These are phyloP conservation scores for Phytopythium delawarense DNA, from an alignment of 352 stramenopile species.

Conservation along the genomic window DNA sequence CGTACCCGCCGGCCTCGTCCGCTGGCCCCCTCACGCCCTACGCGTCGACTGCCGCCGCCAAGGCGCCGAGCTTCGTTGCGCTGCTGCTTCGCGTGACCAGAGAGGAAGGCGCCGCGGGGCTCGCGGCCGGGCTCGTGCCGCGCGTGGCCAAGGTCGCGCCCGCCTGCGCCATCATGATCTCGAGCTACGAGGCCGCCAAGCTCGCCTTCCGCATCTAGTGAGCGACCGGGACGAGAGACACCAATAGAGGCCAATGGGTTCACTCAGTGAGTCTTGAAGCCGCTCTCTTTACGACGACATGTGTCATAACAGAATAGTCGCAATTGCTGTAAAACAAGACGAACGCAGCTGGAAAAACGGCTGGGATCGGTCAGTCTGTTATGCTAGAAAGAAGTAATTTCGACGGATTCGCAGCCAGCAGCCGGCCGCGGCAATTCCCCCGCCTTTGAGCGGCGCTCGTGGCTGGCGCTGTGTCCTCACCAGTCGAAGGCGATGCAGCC, in stretches of 20 bases:
- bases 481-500: too few relatives aligned
- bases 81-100: conserved; percentile 50
- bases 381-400: too few relatives aligned
- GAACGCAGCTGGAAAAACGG: too few relatives aligned
- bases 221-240: not conserved
- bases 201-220: conserved; percentile 40
- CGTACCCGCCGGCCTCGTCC: conserved; percentile 32
- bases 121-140: conserved; percentile 46
- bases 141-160: conserved; percentile 69
- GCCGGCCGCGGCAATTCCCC: too few relatives aligned
- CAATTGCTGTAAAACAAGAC: too few relatives aligned
- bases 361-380: too few relatives aligned
- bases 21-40: not conserved
- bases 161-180: conserved; percentile 80
- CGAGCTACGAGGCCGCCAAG: conserved; percentile 67
- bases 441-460: too few relatives aligned
- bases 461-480: too few relatives aligned
- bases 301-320: not conserved
- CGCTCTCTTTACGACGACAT: not conserved
- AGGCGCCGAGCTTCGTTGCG: conserved; percentile 23
- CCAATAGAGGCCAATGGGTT: too few relatives aligned
- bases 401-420: too few relatives aligned
- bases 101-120: conserved; percentile 31
- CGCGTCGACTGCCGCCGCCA: not conserved
- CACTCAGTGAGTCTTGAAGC: not conserved